Evolutionary conservation across 148 eudicot species (phyloP).

Genomic region (Bassia scoparia): DNA sequence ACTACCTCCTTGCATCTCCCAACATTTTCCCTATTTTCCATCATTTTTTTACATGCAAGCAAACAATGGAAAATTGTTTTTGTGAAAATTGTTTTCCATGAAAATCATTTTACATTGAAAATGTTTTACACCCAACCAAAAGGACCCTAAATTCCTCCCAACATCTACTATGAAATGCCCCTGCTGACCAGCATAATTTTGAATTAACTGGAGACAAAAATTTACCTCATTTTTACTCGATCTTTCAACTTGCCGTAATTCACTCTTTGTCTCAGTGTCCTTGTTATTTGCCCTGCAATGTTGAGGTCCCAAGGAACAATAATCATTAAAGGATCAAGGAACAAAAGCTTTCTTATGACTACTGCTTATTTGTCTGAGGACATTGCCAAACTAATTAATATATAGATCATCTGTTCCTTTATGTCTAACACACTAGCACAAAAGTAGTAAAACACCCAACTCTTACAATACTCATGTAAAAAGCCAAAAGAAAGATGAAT

Average conservation of each 20-base stretch:
- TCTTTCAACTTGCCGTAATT: conserved; percentile 29
- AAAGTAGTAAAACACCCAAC: background rate
- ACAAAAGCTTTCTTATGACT: background rate
- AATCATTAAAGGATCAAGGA: background rate
- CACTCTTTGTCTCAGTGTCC: conserved; percentile 31
- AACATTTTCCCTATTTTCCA: too few species aligned
- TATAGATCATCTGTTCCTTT: background rate
- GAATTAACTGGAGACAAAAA: too few species aligned
- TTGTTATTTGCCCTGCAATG: conserved; percentile 48
- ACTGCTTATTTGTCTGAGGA: background rate
- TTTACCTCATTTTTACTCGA: conserved; percentile 27
- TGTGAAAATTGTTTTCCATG: too few species aligned
- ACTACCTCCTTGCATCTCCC: too few species aligned
- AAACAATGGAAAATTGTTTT: too few species aligned
- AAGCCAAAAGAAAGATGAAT: background rate
- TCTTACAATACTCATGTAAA: background rate
- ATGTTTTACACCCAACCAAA: too few species aligned
- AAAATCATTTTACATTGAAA: too few species aligned
- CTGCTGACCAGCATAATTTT: too few species aligned
- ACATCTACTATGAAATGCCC: too few species aligned
- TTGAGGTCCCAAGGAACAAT: background rate
- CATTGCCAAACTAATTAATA: background rate
- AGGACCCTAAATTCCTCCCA: too few species aligned
- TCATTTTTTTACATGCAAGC: too few species aligned
- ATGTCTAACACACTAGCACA: background rate